Conservation (phyloP, 371 early-diverging fungal genomes). For the Mortierella sp. region DNA sequence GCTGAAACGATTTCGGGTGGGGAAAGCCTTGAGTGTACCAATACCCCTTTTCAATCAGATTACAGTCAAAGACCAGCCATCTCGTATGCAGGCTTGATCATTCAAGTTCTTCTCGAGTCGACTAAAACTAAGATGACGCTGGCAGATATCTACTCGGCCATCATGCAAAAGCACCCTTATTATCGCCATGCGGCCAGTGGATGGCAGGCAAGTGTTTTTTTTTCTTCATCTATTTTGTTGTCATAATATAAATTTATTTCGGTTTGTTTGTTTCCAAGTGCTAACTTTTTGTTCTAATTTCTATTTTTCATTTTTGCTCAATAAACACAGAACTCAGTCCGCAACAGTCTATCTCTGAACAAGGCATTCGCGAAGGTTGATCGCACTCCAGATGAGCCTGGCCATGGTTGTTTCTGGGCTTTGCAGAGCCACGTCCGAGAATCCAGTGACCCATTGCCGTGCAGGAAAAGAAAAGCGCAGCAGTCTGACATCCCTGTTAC, state of each 20-base stretch:
- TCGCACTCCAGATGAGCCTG: slow-evolving; percentile 74
- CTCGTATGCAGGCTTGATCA: slow-evolving; percentile 22
- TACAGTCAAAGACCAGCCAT: slow-evolving; percentile 11
- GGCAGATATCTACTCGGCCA: slow-evolving; percentile 26
- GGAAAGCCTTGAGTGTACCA: not conserved
- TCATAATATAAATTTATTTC: slow-evolving; percentile 12
- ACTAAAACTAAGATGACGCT: slow-evolving; percentile 23
- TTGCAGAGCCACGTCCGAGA: slow-evolving; percentile 61
- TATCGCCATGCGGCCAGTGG: slow-evolving; percentile 24
- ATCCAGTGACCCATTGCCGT: not conserved
- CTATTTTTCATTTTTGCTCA: slow-evolving; percentile 1
- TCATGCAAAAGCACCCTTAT: slow-evolving; percentile 24
- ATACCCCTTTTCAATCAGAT: not conserved
- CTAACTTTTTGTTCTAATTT: not conserved
- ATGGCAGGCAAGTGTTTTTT: slow-evolving; percentile 31
- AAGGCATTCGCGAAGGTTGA: slow-evolving; percentile 83
- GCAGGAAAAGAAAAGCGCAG: slow-evolving; percentile 16
- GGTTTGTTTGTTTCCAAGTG: slow-evolving; percentile 1
- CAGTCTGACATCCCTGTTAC: not conserved
- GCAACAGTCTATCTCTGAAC: slow-evolving; percentile 90
- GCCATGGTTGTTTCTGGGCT: slow-evolving; percentile 75
- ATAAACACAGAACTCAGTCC: slow-evolving; percentile 77
- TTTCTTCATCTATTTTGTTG: not conserved
- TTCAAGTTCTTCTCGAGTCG: slow-evolving; percentile 17
- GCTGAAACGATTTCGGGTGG: not conserved